Base-by-base conservation (phyloP, 2,329 filamentous ascomycete genomes). In the Pyricularia pennisetigena region DNA sequence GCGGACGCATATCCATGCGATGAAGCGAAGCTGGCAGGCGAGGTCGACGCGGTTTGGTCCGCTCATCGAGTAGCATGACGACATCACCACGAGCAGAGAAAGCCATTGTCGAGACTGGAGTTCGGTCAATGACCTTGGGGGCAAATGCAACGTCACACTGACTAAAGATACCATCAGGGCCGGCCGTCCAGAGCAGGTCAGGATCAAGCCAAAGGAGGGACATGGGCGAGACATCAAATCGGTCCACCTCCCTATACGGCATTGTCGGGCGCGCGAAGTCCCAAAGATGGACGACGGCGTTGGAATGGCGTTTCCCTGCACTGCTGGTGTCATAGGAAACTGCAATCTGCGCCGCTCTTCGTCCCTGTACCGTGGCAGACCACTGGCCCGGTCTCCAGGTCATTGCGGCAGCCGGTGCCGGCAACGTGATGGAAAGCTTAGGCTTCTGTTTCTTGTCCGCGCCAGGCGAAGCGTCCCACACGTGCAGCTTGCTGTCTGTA, bases 81-180 rank as follows among this genome's bases (percentile, higher is more conserved):
- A 85, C 82, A 57, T 89, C 86, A 12, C 87, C 87, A 5, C 78
- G 78, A 0, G 87, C 79, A 0, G 86, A 88, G 69, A 90, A 88
- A 1, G 85, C 80, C 75, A 89, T 82, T 32, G 82, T 84, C 0
- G 87, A 89, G 3, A 88, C 82, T 1, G 87, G 82, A 67, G 87
- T 83, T 23, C 86, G 83, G 73, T 90, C 87, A 65, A 90, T 83
- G 20, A 86, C 82, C 71, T 86, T 86, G 3, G 85, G 85, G 0
- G 87, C 86, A 76, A 85, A 90, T 0, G 86, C 85, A 24, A 90
- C 81, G 73, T 91, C 88, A 70, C 85, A 88, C 73, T 90, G 88
- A 30, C 82, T 84, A 69, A 91, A 89, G 3, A 82, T 75, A 0
- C 86, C 86, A 71, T 90, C 88, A 28, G 81, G 82, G 1, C 87